Percentiles rank a stretch among this genome's conserved stretches.
Conservation (phyloP, 1,284 basidiomycete species). For the Moesziomyces globuligerus region DNA sequence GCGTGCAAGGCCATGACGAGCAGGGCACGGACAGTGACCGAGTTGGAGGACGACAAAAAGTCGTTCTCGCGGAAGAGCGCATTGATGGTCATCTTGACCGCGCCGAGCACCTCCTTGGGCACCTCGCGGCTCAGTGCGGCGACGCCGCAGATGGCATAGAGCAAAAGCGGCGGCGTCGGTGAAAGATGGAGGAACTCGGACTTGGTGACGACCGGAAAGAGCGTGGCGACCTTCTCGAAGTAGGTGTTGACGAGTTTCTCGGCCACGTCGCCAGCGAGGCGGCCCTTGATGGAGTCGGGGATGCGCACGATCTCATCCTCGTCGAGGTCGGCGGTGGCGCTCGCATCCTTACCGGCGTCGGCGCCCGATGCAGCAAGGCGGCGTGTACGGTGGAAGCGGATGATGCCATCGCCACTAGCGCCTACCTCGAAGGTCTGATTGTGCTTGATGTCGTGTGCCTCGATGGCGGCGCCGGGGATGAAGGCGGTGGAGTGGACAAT, state of each 20-base stretch:
- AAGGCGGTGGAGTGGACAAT: conserved; percentile 87
- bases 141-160: conserved; percentile 92
- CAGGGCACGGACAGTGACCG: conserved; percentile 88
- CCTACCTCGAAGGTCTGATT: conserved; percentile 71
- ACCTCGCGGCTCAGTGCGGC: conserved; percentile 86
- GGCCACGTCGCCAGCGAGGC: conserved; percentile 58
- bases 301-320: conserved; percentile 40
- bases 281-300: conserved; percentile 50
- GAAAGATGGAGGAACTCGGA: conserved; percentile 80
- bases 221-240: conserved; percentile 84
- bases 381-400: conserved; percentile 78
- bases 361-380: conserved; percentile 3
- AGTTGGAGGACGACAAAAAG: conserved; percentile 83
- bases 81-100: conserved; percentile 82
- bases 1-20: conserved; percentile 82
- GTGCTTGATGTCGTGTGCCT: conserved; percentile 79
- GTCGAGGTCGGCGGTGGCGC: conserved; percentile 9
- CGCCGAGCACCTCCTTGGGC: conserved; percentile 81
- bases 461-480: conserved; percentile 81
- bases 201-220: conserved; percentile 86
- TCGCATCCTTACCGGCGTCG: conserved; percentile 5
- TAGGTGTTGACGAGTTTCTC: conserved; percentile 88
- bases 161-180: conserved; percentile 80
- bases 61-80: conserved; percentile 78
- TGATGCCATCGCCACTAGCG: conserved; percentile 82